Evolutionary conservation across 2,329 filamentous ascomycete species (phyloP).

Genomic region (Xylariaceae sp.): DNA sequence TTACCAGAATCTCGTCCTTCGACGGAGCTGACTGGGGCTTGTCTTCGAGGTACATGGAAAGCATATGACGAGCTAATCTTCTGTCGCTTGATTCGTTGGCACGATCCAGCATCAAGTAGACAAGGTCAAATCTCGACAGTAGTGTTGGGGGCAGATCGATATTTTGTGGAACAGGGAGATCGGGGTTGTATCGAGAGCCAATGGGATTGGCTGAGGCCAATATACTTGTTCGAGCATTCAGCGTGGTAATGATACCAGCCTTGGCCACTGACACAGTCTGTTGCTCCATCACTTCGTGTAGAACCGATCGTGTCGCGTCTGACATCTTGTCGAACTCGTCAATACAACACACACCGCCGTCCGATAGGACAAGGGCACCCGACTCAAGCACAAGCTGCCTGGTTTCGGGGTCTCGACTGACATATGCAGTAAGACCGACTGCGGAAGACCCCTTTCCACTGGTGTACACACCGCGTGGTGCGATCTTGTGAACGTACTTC

Average conservation of each 20-base stretch:
- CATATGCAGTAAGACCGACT: conserved; percentile 76
- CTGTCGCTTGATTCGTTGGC: conserved; percentile 88
- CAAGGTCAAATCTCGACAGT: conserved; percentile 91
- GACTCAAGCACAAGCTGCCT: conserved; percentile 77
- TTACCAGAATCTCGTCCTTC: conserved; percentile 73
- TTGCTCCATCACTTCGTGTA: conserved; percentile 87
- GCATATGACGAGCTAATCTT: conserved; percentile 82
- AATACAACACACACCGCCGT: conserved; percentile 80
- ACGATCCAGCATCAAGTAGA: conserved; percentile 93
- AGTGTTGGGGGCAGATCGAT: conserved; percentile 95
- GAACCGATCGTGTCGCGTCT: conserved; percentile 71
- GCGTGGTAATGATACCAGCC: conserved; percentile 92
- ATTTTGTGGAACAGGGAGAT: conserved; percentile 93
- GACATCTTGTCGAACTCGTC: conserved; percentile 88
- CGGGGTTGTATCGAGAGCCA: conserved; percentile 94
- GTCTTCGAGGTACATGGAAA: conserved; percentile 96
- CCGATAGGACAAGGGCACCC: conserved; percentile 72
- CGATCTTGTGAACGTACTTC: conserved; percentile 95
- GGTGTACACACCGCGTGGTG: conserved; percentile 79
- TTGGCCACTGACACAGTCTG: conserved; percentile 83
- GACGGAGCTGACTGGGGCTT: conserved; percentile 78
- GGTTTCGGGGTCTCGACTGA: conserved; percentile 76
- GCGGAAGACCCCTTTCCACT: conserved; percentile 78
- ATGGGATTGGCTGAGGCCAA: conserved; percentile 97
- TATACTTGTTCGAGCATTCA: conserved; percentile 94